Base-by-base conservation (phyloP, 306 rosid species). In the Biancaea sappan region DNA sequence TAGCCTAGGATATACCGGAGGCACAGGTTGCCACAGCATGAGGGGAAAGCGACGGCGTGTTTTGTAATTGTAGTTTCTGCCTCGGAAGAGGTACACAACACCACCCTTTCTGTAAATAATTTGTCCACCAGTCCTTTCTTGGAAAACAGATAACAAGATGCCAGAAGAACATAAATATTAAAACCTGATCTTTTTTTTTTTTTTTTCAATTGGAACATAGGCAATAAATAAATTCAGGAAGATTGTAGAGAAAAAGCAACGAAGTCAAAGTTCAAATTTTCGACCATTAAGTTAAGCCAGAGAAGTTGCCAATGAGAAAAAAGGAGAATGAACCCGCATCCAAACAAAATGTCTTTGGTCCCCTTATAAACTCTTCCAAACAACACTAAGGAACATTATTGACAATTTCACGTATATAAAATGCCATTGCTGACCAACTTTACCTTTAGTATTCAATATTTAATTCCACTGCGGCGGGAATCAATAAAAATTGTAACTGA, bases 11-110 rank as follows among this genome's bases (percentile, higher is more conserved):
- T 94, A 94, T 35, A 94, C 95, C 4, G 99, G 96, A 50, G 96
- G 79, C 54, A 83, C 79, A 1, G 99, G 97, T 83, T 88, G 92
- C 99, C 99, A 94, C 65, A 94, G 78, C 99, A 94, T 94, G 79
- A 94, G 88, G 82, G 99, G 99, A 84, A 88, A 90, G 34, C 74
- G 85, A 3, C 96, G 97, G 16, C 89, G 86, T 44, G 95, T 84
- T 87, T 60, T 92, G 60, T 88, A 84, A 74, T 94, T 94, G 80
- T 94, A 92, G 87, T 94, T 90, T 82, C 99, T 88, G 35, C 99
- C 99, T 48, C 97, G 86, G 86, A 88, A 94, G 69, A 94, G 95
- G 85, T 65, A 92, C 67, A 94, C 11, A 54, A 83, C 85, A 31
- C 97, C 99, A 15, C 95, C 96, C 68, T 40, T 84, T 71, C 89